Base-by-base conservation (phyloP, 148 eudicot genomes). In the Cornus suecica region DNA sequence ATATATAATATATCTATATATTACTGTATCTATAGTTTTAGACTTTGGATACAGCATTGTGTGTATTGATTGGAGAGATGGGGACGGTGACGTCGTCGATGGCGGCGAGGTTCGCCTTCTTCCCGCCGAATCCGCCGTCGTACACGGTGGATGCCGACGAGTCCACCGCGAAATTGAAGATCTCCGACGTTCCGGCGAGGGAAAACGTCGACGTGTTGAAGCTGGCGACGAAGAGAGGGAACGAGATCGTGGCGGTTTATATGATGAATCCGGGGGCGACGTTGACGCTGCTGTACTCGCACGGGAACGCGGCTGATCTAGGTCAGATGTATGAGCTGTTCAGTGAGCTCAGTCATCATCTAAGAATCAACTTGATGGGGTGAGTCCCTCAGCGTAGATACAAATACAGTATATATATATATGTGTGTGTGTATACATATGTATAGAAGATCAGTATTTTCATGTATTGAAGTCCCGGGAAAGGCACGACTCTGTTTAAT, bases 31-130 rank as follows among this genome's bases (percentile, higher is more conserved):
- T 2, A n/a, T 14, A 4, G n/a, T 10, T n/a, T 27, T 41, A 34
- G 32, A 3, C 10, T n/a, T 27, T 41, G 24, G 32, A 3, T 34
- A 30, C 15, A 60, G 34, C 13, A 16, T 3, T 37, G 63, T 24
- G 28, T 42, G 64, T 16, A 26, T 34, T 30, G 74, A 65, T 63
- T 71, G 74, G 66, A 56, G 62, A 60, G 68, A 92, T 92, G 94
- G 94, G 97, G 82, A 88, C 79, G 66, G 86, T 90, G 81, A 92
- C 92, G 73, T 92, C 97, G 65, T 72, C 94, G 27, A 87, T 92
- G 90, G 97, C 97, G 76, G 94, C 97, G 79, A 92, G 89, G 81
- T 89, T 92, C 52, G 93, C 94, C 1, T 92, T 92, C 73, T 92
- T 90, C 74, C 94, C 93, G 71, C 94, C 94, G 65, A 81, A 75